Percentiles rank a stretch among this genome's conserved stretches.
Conservation (phyloP, 2,329 filamentous ascomycete genomes). For the Aspergillus sojae region DNA sequence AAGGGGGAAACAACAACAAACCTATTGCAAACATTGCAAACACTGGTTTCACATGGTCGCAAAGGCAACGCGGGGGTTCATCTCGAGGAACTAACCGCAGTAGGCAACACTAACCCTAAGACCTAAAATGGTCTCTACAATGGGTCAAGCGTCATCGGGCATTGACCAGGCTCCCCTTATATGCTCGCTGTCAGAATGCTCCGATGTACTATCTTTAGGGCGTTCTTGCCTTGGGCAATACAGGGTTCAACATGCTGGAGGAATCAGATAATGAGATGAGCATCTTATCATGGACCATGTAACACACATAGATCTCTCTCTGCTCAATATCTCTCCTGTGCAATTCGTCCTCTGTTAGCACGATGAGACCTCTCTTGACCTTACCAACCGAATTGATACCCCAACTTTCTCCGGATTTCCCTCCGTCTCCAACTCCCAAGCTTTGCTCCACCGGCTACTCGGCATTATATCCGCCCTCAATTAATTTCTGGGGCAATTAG, state of each 20-base stretch:
- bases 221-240: background rate
- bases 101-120: background rate
- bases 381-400: background rate
- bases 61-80: slow-evolving; percentile 14
- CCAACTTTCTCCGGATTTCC: slow-evolving; percentile 9
- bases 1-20: slow-evolving; percentile 14
- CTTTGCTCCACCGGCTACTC: slow-evolving; percentile 19
- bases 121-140: background rate
- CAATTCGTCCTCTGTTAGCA: background rate
- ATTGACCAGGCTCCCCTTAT: background rate
- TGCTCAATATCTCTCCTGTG: too few relatives aligned
- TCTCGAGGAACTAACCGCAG: background rate
- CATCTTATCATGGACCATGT: background rate
- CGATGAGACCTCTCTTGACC: background rate
- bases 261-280: background rate
- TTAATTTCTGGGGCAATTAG: slow-evolving; percentile 1
- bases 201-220: too few relatives aligned
- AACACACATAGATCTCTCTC: background rate
- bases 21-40: slow-evolving; percentile 17
- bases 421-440: slow-evolving; percentile 3
- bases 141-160: background rate
- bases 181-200: too few relatives aligned
- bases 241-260: background rate
- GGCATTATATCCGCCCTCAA: slow-evolving; percentile 13
- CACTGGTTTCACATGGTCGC: slow-evolving; percentile 5